Base-by-base conservation (phyloP, 257 asterid genomes). In the Przewalskia tangutica region DNA sequence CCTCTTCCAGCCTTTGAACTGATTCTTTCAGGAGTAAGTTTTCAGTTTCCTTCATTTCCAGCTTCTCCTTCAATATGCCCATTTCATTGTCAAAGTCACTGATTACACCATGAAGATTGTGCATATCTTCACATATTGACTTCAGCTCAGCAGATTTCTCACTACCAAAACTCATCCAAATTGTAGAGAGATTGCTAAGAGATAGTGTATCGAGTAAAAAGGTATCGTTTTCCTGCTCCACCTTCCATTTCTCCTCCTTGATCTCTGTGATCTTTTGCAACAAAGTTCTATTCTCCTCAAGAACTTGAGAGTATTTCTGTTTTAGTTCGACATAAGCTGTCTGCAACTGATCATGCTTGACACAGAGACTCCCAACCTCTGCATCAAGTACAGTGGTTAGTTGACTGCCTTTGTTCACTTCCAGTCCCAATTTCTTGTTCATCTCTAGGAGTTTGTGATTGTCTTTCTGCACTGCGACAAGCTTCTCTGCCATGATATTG, bases 21-120 rank as follows among this genome's bases (percentile, higher is more conserved):
- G 90, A 84, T 76, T 89, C 97, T 80, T 86, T 87, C 66, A 94
- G 90, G 71, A 84, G 85, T 42, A 82, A 54, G 85, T 89, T 91
- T 83, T 94, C 95, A 2, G 88, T 87, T 82, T 89, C 89, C 80
- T 89, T 91, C 89, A 88, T 77, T 81, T 90, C 92, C 82, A 94
- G 84, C 85, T 88, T 86, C 82, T 77, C 90, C 75, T 85, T 83
- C 88, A 93, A 89, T 10, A 79, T 63, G 20, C 56, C 64, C 82
- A 85, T 85, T 79, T 93, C 97, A 62, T 80, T 87, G 82, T 84
- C 93, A 32, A 94, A 90, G 51, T 85, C 83, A 71, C 70, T 58
- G 81, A 85, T 92, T 38, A 81, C 83, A 76, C 89, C 91, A 13
- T 59, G 88, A 50, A 91, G 92, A 80, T 75, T 85, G 63, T 85